Evolutionary conservation across 495 filamentous ascomycete species (phyloP).

Genomic region (Penicillium diatomitis): DNA sequence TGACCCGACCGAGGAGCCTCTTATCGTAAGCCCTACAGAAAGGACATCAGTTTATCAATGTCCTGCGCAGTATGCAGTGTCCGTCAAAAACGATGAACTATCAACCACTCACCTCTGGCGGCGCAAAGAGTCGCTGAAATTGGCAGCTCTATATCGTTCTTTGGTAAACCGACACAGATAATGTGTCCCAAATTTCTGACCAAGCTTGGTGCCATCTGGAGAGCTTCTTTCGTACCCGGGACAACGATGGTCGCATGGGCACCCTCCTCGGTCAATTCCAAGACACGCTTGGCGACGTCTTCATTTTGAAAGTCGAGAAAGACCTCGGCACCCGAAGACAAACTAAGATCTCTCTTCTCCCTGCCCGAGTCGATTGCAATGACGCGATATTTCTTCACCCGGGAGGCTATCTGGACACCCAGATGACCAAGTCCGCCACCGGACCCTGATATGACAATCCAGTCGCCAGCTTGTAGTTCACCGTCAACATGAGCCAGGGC

Average conservation of each 20-base stretch:
- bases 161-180: conserved; percentile 21
- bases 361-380: conserved; percentile 27
- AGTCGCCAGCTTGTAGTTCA: conserved; percentile 17
- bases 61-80: too few relatives aligned
- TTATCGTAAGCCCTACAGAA: conserved; percentile 16
- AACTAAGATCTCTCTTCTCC: conserved; percentile 20
- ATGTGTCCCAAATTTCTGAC: conserved; percentile 22
- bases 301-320: conserved; percentile 25
- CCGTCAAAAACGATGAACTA: too few relatives aligned
- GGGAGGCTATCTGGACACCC: conserved; percentile 24
- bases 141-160: conserved; percentile 19
- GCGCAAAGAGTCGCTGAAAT: conserved; percentile 21
- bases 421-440: conserved; percentile 31
- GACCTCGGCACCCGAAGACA: conserved; percentile 19
- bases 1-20: conserved; percentile 22
- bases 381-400: conserved; percentile 19
- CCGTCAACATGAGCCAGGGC: conserved; percentile 16
- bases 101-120: conserved; percentile 15
- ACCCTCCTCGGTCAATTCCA: conserved; percentile 22
- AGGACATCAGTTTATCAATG: background rate
- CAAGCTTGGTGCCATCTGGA: conserved; percentile 15
- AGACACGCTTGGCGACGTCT: conserved; percentile 16
- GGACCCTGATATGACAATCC: conserved; percentile 26
- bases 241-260: conserved; percentile 25
- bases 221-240: conserved; percentile 18